Percentiles rank a stretch among this genome's conserved stretches.
phyloP scores from a whole-genome alignment of 306 rosid species.

The Ammopiptanthus mongolicus region DNA sequence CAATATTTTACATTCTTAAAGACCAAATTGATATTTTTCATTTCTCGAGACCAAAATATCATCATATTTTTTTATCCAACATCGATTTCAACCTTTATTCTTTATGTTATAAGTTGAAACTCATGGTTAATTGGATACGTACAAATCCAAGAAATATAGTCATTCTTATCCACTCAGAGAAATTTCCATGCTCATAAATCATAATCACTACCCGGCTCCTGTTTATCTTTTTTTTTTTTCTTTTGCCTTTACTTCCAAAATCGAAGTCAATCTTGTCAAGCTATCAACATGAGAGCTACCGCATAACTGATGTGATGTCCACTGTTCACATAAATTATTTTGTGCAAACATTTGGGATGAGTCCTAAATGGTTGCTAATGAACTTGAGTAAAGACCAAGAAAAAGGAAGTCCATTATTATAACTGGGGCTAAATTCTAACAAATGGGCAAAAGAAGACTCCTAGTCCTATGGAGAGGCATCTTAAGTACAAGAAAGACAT shows the following conservation, averaged over 20 bases:
- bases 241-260: background rate
- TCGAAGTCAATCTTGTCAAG: background rate
- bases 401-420: background rate
- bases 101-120: no score
- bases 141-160: background rate
- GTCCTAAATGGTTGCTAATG: background rate
- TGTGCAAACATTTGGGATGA: constrained; percentile 17
- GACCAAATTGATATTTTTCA: no score
- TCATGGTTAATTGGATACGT: background rate
- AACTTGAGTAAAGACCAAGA: background rate
- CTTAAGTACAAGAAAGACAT: constrained; percentile 14
- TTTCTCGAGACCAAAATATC: no score
- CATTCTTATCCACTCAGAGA: no score
- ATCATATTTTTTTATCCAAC: no score
- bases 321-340: constrained; percentile 7
- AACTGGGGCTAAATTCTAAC: background rate
- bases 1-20: no score
- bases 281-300: background rate
- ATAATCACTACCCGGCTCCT: background rate
- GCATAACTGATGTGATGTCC: constrained; percentile 11
- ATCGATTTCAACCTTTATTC: no score
- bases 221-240: background rate
- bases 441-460: background rate
- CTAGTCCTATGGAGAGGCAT: background rate
- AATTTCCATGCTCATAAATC: background rate